Conservation (phyloP, 768 basidiomycete species). For the Xanthoconium purpureum region DNA sequence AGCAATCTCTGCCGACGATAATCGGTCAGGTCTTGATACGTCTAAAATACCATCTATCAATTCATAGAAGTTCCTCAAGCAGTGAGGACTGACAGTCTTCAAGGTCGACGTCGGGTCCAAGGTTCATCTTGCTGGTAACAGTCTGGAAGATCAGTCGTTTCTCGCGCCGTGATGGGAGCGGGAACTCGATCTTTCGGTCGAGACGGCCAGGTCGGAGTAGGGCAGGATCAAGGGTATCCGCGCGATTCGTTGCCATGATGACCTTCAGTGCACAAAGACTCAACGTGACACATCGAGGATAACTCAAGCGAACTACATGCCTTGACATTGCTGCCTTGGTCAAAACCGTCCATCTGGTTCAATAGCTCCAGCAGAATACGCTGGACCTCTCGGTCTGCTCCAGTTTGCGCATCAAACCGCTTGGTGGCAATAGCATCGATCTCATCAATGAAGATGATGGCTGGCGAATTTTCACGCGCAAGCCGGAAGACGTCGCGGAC, state of each 20-base stretch:
- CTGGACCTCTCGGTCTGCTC: slow-evolving; percentile 98
- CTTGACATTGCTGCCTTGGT: slow-evolving; percentile 98
- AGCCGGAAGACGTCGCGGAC: slow-evolving; percentile 98
- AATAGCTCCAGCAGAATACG: slow-evolving; percentile 94
- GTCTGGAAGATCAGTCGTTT: slow-evolving; percentile 98
- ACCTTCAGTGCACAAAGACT: slow-evolving; percentile 51
- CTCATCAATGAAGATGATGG: slow-evolving; percentile 99
- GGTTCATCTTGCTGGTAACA: slow-evolving; percentile 94
- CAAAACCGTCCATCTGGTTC: slow-evolving; percentile 99
- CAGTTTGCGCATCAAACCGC: slow-evolving; percentile 98
- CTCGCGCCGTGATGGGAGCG: slow-evolving; percentile 89
- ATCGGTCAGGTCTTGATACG: slow-evolving; percentile 91
- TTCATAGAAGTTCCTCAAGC: background rate
- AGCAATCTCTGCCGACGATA: slow-evolving; percentile 94
- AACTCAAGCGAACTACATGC: slow-evolving; percentile 36
- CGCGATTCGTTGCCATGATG: slow-evolving; percentile 99
- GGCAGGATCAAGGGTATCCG: slow-evolving; percentile 96
- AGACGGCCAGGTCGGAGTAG: slow-evolving; percentile 95
- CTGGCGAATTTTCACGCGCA: slow-evolving; percentile 93
- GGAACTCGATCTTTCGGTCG: slow-evolving; percentile 99
- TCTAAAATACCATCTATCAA: slow-evolving; percentile 46
- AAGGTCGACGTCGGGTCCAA: slow-evolving; percentile 94
- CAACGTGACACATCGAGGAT: background rate
- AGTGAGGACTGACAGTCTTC: slow-evolving; percentile 82
- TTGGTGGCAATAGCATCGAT: slow-evolving; percentile 99